Percentiles rank a stretch among this genome's conserved stretches.
Evolutionary conservation across 164 flowering plant genomes (phyloP).

Genomic region (Vitis labrusca): DNA sequence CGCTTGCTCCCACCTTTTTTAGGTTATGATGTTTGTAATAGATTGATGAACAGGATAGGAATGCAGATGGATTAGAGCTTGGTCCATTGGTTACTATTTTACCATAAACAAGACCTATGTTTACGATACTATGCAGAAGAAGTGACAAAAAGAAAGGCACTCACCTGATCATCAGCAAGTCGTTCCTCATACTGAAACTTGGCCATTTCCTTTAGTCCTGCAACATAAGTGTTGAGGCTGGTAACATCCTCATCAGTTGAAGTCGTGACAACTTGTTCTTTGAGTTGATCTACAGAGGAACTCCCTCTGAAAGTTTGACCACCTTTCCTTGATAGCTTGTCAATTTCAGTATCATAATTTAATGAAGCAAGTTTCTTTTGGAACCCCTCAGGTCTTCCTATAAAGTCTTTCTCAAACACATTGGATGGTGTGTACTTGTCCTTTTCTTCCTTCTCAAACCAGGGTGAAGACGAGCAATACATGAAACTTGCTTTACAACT

Average conservation of each 20-base stretch:
- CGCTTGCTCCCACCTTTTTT: no score
- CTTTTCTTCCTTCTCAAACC: conserved; percentile 28
- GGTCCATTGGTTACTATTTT: not conserved
- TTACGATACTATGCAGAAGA: not conserved
- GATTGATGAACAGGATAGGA: no score
- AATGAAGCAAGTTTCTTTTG: conserved; percentile 33
- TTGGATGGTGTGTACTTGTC: conserved; percentile 42
- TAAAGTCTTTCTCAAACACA: conserved; percentile 37
- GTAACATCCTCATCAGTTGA: conserved; percentile 4
- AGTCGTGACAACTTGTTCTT: conserved; percentile 7
- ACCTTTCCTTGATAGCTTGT: conserved; percentile 28
- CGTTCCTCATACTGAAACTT: conserved; percentile 18
- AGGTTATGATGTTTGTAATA: no score
- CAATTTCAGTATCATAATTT: conserved; percentile 29
- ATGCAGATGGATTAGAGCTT: not conserved
- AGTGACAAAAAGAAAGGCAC: not conserved
- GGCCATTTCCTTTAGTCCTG: conserved; percentile 9
- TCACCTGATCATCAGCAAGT: conserved; percentile 22
- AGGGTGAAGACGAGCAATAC: conserved; percentile 20
- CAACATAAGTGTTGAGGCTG: not conserved
- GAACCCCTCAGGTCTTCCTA: conserved; percentile 37
- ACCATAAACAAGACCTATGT: not conserved
- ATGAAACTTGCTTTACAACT: conserved; percentile 59
- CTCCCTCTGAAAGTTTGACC: conserved; percentile 31
- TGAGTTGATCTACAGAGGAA: conserved; percentile 8